phyloP scores from a whole-genome alignment of 345 rosid genomes.

The Rhodomyrtus tomentosa region DNA sequence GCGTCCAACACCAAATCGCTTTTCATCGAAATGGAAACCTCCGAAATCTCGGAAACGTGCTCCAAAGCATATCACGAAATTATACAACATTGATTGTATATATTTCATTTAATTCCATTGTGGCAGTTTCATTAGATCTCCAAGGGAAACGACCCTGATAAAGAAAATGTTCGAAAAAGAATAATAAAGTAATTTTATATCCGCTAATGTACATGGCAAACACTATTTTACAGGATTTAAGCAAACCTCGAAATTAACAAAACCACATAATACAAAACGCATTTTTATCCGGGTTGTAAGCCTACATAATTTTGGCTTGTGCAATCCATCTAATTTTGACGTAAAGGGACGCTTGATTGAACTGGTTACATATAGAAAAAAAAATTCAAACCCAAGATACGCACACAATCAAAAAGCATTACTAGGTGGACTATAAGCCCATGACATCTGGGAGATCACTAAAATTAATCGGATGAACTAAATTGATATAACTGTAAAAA shows the following conservation, averaged over 20 bases:
- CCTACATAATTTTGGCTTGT: not conserved
- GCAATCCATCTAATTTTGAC: too few relatives aligned
- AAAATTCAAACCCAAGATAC: too few relatives aligned
- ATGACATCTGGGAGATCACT: too few relatives aligned
- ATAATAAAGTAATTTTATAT: not conserved
- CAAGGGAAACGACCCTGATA: not conserved
- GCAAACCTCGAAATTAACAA: not conserved
- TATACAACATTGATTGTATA: not conserved
- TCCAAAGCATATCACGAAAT: not conserved
- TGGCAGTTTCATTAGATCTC: too few relatives aligned
- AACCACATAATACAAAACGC: not conserved
- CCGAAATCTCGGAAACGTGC: not conserved
- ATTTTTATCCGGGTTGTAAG: not conserved
- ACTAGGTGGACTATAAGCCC: not conserved
- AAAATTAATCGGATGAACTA: too few relatives aligned
- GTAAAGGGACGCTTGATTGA: too few relatives aligned
- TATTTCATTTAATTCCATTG: not conserved
- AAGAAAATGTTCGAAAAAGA: not conserved
- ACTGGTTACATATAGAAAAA: too few relatives aligned
- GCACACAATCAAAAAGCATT: not conserved
- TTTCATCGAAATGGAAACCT: not conserved
- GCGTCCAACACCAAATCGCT: not conserved
- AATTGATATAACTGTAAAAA: too few relatives aligned
- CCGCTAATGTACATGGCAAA: accelerated
- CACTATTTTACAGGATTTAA: not conserved